These are phyloP conservation scores for Apiospora aurea DNA, from an alignment of 2,329 filamentous ascomycete genomes.

Conservation along the genomic window DNA sequence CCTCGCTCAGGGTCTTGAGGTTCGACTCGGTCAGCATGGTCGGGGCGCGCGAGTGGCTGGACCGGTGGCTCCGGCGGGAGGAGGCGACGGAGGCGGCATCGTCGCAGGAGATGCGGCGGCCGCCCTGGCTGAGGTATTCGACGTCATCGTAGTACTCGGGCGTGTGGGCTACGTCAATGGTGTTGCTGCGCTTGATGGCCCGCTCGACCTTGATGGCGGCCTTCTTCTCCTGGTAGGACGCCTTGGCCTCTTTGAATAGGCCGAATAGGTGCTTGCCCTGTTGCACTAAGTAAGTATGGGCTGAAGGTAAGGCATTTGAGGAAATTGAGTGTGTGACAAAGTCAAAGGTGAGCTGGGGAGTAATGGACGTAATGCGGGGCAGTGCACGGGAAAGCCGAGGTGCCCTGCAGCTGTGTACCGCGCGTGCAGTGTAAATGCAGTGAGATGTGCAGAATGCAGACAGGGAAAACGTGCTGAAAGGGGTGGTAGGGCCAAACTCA, in stretches of 20 bases:
- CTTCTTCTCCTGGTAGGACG: slow-evolving; percentile 87
- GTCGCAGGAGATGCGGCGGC: slow-evolving; percentile 39
- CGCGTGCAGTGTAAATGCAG: neutral
- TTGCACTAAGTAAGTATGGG: neutral
- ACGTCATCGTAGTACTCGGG: slow-evolving; percentile 41
- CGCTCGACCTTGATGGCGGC: slow-evolving; percentile 76
- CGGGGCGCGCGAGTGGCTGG: slow-evolving; percentile 45
- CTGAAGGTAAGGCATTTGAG: neutral
- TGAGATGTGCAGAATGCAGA: slow-evolving; percentile 6
- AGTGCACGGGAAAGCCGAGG: neutral
- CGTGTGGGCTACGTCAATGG: slow-evolving; percentile 50
- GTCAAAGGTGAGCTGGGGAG: neutral
- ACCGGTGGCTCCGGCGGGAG: slow-evolving; percentile 51
- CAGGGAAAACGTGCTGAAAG: neutral
- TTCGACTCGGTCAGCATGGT: slow-evolving; percentile 58
- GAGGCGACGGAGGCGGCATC: slow-evolving; percentile 47
- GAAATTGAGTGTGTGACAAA: too few relatives aligned
- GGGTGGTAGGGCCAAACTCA: slow-evolving; percentile 52
- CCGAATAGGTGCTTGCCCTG: slow-evolving; percentile 89
- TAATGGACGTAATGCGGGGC: slow-evolving; percentile 1
- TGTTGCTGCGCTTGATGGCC: slow-evolving; percentile 66
- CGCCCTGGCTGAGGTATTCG: slow-evolving; percentile 35
- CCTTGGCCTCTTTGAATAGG: slow-evolving; percentile 91
- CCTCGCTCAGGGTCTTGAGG: slow-evolving; percentile 60
- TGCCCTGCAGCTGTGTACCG: neutral